Conservation (phyloP, 768 basidiomycete genomes). For the Mycena indigotica region DNA sequence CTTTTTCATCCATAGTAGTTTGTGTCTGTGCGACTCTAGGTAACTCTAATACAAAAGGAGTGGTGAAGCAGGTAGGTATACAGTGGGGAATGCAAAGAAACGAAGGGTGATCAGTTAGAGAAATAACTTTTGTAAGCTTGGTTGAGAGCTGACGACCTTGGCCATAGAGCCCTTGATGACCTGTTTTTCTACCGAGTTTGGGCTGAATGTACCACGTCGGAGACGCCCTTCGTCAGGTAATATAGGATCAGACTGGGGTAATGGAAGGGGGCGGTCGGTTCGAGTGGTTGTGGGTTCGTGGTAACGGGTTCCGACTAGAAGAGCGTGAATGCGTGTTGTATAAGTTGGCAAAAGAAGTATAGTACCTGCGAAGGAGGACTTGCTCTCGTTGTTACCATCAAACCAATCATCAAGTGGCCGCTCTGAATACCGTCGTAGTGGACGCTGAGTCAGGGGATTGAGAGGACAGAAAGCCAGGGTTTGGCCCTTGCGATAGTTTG, state of each 20-base stretch:
- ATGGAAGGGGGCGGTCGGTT: constrained; percentile 27
- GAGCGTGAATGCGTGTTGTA: not conserved
- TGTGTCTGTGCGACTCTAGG: not conserved
- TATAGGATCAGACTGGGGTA: constrained; percentile 42
- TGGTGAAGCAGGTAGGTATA: constrained; percentile 2
- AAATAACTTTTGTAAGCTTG: constrained; percentile 31
- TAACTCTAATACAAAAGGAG: constrained; percentile 1
- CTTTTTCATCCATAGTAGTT: not conserved
- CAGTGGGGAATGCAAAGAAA: not conserved
- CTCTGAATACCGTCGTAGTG: constrained; percentile 62
- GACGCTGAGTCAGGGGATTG: constrained; percentile 53
- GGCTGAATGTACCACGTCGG: constrained; percentile 41
- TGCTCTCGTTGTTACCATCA: constrained; percentile 53
- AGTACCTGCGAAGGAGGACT: constrained; percentile 56
- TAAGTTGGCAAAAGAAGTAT: not conserved
- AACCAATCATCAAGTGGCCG: constrained; percentile 65
- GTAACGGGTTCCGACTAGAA: constrained; percentile 13
- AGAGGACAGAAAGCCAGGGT: constrained; percentile 57
- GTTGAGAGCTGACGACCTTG: constrained; percentile 43
- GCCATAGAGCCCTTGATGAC: constrained; percentile 58
- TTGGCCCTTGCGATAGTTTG: constrained; percentile 47
- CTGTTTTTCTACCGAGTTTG: constrained; percentile 48
- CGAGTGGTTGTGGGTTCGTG: constrained; percentile 12
- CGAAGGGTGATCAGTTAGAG: constrained; percentile 12
- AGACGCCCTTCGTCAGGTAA: constrained; percentile 40